Evolutionary conservation across 306 rosid genomes (phyloP).

Genomic region (Prunus davidiana): DNA sequence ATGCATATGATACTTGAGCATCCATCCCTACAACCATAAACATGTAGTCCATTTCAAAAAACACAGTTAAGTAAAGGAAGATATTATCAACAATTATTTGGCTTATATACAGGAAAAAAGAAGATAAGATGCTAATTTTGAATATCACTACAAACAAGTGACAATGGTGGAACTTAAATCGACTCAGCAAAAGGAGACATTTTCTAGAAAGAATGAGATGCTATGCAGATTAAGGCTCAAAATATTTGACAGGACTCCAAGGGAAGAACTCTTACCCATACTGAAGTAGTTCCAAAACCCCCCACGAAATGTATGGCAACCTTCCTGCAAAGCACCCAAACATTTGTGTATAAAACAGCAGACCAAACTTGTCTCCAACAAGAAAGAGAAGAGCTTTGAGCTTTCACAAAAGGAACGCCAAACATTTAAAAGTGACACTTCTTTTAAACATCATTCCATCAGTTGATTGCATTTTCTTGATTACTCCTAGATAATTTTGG

Average conservation of each 20-base stretch:
- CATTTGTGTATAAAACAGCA: constrained; percentile 16
- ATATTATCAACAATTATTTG: not conserved
- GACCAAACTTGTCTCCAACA: not conserved
- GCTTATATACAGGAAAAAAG: not conserved
- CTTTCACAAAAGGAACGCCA: constrained; percentile 11
- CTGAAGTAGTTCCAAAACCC: constrained; percentile 99
- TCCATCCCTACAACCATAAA: constrained; percentile 69
- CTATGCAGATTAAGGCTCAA: constrained; percentile 21
- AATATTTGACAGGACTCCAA: constrained; percentile 8
- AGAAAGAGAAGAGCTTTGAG: constrained; percentile 10
- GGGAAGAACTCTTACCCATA: constrained; percentile 68
- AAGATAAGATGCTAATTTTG: not conserved
- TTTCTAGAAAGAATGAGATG: constrained; percentile 2
- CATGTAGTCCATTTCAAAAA: constrained; percentile 5
- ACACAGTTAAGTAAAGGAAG: not conserved
- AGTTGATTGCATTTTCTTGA: not conserved
- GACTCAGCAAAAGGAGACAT: not conserved
- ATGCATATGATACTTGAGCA: constrained; percentile 95
- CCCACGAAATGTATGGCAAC: constrained; percentile 87
- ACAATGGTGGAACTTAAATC: not conserved
- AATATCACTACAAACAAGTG: not conserved
- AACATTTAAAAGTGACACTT: constrained; percentile 1
- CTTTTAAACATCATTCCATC: not conserved
- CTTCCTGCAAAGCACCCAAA: constrained; percentile 60
- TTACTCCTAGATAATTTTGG: not conserved